These are phyloP conservation scores for Aspergillus fumigatus DNA, from an alignment of 2,329 filamentous ascomycete genomes.

Conservation along the genomic window DNA sequence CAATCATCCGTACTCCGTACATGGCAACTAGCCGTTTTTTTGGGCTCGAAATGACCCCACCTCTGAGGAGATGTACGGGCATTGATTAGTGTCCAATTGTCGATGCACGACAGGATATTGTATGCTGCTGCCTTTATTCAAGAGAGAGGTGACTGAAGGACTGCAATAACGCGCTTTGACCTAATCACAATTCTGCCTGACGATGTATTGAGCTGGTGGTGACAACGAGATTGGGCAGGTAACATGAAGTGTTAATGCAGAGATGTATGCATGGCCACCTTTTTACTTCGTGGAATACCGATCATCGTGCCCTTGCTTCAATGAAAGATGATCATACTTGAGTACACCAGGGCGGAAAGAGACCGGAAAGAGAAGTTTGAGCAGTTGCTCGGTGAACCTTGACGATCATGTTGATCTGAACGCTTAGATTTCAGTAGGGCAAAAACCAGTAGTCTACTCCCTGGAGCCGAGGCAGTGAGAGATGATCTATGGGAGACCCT, in stretches of 20 bases:
- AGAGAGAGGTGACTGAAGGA: background rate
- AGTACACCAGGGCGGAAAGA: background rate
- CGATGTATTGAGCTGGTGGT: background rate
- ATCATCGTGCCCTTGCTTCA: background rate
- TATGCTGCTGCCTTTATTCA: background rate
- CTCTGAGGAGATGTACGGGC: background rate
- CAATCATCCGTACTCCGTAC: background rate
- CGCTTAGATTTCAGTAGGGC: background rate
- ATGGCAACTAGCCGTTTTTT: background rate
- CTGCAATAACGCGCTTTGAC: background rate
- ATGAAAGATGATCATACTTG: background rate
- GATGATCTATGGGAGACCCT: too few species aligned
- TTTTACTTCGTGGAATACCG: background rate
- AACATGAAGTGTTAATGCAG: background rate
- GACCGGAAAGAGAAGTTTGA: background rate
- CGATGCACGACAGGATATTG: background rate
- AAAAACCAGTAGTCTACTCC: background rate
- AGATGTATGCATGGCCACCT: background rate
- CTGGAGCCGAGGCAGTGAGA: background rate
- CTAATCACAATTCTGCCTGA: background rate
- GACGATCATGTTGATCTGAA: background rate
- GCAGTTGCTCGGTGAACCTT: background rate
- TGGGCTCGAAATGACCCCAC: background rate
- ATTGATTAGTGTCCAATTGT: background rate
- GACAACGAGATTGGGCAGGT: background rate